phyloP scores from a whole-genome alignment of 2,329 filamentous ascomycete species.

The Xylariaceae sp. region DNA sequence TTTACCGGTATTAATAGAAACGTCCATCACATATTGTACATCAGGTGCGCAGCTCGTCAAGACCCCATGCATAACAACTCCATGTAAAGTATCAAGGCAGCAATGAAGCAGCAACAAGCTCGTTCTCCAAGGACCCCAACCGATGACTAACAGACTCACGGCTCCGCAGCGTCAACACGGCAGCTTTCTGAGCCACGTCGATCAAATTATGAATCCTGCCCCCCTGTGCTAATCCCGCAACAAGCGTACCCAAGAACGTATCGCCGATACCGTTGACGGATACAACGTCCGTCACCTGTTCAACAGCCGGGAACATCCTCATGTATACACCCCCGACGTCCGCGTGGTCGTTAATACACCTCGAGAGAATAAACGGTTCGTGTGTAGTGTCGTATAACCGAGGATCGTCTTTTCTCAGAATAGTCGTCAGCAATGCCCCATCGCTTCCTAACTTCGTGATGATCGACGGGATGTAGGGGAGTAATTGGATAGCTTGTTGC shows the following conservation, averaged over 20 bases:
- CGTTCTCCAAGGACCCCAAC: slow-evolving; percentile 44
- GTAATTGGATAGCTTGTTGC: slow-evolving; percentile 75
- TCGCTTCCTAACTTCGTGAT: slow-evolving; percentile 75
- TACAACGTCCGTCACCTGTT: slow-evolving; percentile 65
- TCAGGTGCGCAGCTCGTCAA: too few relatives aligned
- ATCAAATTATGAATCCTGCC: slow-evolving; percentile 59
- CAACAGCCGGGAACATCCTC: slow-evolving; percentile 62
- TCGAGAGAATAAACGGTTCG: slow-evolving; percentile 67
- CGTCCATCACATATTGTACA: too few relatives aligned
- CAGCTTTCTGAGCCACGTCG: slow-evolving; percentile 76
- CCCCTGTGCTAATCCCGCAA: slow-evolving; percentile 69
- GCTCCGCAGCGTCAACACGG: slow-evolving; percentile 72
- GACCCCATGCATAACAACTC: background rate
- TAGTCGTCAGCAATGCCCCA: slow-evolving; percentile 70
- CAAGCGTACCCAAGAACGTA: slow-evolving; percentile 78
- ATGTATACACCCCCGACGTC: slow-evolving; percentile 77
- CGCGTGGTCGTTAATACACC: slow-evolving; percentile 50
- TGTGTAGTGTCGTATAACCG: slow-evolving; percentile 59
- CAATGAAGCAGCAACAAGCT: slow-evolving; percentile 32
- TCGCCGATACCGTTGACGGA: slow-evolving; percentile 95
- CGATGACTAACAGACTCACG: slow-evolving; percentile 65
- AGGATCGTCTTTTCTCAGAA: slow-evolving; percentile 65
- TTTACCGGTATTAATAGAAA: too few relatives aligned
- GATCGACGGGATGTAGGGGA: slow-evolving; percentile 83
- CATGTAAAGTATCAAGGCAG: background rate